Conservation (phyloP, 148 eudicot species). For the Rhododendron vialii region DNA sequence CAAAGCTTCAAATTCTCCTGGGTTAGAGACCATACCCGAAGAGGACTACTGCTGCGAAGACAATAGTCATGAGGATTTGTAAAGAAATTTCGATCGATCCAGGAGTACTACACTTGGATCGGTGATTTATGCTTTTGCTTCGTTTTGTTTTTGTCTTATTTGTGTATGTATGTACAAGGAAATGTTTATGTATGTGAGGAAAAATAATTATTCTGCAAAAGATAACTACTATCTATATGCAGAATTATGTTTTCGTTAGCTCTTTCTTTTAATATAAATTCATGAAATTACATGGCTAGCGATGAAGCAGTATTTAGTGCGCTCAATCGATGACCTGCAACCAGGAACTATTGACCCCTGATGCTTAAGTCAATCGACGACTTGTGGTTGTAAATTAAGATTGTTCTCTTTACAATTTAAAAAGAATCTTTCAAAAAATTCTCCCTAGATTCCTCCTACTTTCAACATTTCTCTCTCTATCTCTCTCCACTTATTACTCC, state of each 20-base stretch:
- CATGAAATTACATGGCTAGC: no score
- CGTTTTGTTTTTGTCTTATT: neutral
- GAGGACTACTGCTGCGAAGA: neutral
- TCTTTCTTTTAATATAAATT: neutral
- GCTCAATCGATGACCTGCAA: no score
- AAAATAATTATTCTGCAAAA: neutral
- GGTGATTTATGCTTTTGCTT: neutral
- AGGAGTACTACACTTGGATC: neutral
- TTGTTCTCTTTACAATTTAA: no score
- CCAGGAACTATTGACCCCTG: no score
- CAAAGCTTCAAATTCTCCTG: constrained; percentile 2
- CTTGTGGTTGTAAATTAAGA: no score
- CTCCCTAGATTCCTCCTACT: no score
- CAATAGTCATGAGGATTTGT: neutral
- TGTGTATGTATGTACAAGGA: neutral
- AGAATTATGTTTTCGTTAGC: neutral
- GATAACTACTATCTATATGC: neutral
- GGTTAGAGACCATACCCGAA: neutral
- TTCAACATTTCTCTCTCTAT: no score
- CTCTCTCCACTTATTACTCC: no score
- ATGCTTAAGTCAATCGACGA: no score
- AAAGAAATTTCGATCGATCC: neutral
- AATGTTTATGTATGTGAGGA: neutral
- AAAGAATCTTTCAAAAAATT: no score
- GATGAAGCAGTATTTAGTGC: no score